phyloP scores from a whole-genome alignment of 2,329 filamentous ascomycete species.

The Talaromyces sp. region DNA sequence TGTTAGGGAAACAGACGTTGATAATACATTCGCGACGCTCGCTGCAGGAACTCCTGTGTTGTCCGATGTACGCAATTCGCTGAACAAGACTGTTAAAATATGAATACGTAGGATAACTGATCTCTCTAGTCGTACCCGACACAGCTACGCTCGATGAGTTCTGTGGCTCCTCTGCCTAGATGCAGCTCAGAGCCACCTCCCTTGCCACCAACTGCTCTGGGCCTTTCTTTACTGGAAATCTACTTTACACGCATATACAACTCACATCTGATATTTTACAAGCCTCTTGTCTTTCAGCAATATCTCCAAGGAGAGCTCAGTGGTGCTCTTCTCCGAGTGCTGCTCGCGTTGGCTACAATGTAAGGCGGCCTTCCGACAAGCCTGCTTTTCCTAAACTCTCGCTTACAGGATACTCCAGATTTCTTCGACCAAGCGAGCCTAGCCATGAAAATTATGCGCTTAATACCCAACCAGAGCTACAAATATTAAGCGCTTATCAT shows the following conservation, averaged over 20 bases:
- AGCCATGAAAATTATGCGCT: neutral
- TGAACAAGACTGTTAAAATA: too few species aligned
- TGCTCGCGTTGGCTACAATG: neutral
- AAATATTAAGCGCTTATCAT: neutral
- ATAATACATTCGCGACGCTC: neutral
- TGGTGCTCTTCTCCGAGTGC: neutral
- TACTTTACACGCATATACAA: conserved; percentile 7
- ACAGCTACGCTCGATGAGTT: neutral
- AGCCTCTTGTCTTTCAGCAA: conserved; percentile 3
- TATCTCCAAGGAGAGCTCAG: neutral
- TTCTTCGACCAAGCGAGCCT: neutral
- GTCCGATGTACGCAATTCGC: conserved; percentile 3
- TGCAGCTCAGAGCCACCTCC: neutral
- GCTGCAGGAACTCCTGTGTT: neutral
- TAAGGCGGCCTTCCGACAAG: neutral
- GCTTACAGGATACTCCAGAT: neutral
- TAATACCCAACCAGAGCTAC: neutral
- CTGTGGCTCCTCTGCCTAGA: neutral
- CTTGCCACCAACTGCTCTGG: conserved; percentile 1
- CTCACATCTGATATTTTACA: neutral
- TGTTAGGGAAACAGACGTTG: neutral
- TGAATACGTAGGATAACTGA: neutral
- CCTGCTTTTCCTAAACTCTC: neutral
- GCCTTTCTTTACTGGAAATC: conserved; percentile 4
- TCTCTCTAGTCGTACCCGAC: neutral